These are phyloP conservation scores for Cutaneotrichosporon cyanovorans DNA, from an alignment of 1,284 basidiomycete genomes.

Conservation along the genomic window DNA sequence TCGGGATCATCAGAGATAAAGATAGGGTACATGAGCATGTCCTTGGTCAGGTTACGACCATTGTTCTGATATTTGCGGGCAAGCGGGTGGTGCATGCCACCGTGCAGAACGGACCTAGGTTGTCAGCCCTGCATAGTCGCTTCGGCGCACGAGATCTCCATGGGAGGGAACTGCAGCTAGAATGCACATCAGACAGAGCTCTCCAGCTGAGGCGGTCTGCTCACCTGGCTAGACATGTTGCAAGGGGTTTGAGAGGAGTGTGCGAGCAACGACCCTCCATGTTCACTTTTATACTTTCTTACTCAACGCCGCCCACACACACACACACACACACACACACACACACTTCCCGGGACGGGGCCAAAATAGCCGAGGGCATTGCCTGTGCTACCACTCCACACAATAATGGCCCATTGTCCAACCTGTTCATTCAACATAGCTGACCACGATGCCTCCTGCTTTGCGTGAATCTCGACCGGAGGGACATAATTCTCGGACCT, in stretches of 20 bases:
- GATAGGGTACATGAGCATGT: constrained; percentile 96
- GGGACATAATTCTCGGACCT: constrained; percentile 25
- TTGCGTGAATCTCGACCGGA: constrained; percentile 20
- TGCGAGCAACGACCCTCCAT: not conserved
- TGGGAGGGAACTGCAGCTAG: constrained; percentile 23
- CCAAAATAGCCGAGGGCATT: no score
- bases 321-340: no score
- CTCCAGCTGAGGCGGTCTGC: no score
- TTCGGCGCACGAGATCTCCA: constrained; percentile 34
- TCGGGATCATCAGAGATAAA: constrained; percentile 90
- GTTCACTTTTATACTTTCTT: no score
- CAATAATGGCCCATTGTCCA: no score
- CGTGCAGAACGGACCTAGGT: constrained; percentile 70
- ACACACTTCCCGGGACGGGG: no score
- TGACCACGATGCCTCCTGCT: constrained; percentile 45
- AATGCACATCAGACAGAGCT: no score
- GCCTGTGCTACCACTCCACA: no score
- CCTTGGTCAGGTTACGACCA: constrained; percentile 63
- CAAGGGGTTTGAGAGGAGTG: not conserved
- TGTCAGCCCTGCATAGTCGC: not conserved
- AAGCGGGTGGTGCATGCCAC: constrained; percentile 84
- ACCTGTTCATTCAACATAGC: no score
- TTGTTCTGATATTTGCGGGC: constrained; percentile 75
- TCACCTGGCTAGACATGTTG: constrained; percentile 1
- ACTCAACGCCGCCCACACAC: no score